Base-by-base conservation (phyloP, 106 monocot species). In the Dendrobium chrysotoxum region DNA sequence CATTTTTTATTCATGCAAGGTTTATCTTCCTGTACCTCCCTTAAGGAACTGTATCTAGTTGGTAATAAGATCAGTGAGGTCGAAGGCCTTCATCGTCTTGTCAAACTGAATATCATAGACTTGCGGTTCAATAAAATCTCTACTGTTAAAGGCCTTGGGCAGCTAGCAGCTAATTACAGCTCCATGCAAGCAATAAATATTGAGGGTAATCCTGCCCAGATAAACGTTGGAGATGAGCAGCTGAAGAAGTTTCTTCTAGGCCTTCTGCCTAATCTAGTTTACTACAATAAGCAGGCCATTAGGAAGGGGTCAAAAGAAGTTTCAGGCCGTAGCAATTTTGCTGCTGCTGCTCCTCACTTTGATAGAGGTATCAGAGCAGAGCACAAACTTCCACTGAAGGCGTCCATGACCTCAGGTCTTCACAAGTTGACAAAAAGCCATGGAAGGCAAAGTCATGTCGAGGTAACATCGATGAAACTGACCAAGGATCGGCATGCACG, bases 31-130 rank as follows among this genome's bases (percentile, higher is more conserved):
- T 97, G 96, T 81, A 87, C 85, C 28, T 86, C 89, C 20, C 47
- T 97, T 35, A 97, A 90, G 75, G 96, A 97, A 84, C 82, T 97
- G 3, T 94, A 97, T 58, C 66, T 97, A 28, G 87, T 86, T 39
- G 87, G 90, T 11, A 97, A 97, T 86, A 97, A 97, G 82, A 94
- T 97, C 77, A 88, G 94, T 77, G 94, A 97, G 75, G 83, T 97
- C 9, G 96, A 97, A 78, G 94, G 96, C 47, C 92, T 97, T 41
- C 94, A 97, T 75, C 86, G 96, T 3, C 89, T 97, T 39, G 89
- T 93, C 53, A 97, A 94, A 79, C 79, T 97, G 42, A 84, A 86
- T 55, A 75, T 89, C 20, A 58, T 97, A 7, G 96, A 97, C 79
- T 21, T 97, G 73, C 81, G 88, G 30, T 78, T 45, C 74, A 97